Conservation (phyloP, 2,329 filamentous ascomycete species). For the Cladobotryum mycophilum region DNA sequence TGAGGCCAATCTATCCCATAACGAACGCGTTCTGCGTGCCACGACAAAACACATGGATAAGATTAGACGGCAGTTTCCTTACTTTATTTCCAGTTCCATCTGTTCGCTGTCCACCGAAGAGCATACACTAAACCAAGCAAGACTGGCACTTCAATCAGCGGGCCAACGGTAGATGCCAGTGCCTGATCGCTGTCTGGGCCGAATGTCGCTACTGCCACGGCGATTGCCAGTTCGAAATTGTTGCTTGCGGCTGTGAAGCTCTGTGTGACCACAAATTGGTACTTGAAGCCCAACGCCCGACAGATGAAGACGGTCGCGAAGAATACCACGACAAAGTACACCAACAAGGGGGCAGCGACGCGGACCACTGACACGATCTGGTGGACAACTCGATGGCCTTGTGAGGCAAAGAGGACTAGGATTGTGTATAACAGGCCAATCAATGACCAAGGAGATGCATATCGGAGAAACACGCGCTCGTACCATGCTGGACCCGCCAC, state of each 20-base stretch:
- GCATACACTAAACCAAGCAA: conserved; percentile 71
- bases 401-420: conserved; percentile 75
- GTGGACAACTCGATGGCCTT: conserved; percentile 68
- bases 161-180: conserved; percentile 75
- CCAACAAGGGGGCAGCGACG: conserved; percentile 71
- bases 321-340: conserved; percentile 78
- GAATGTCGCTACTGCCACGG: conserved; percentile 76
- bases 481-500: conserved; percentile 56
- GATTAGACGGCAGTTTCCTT: background rate
- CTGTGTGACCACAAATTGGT: conserved; percentile 65
- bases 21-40: background rate
- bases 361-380: conserved; percentile 79
- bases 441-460: conserved; percentile 66
- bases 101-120: conserved; percentile 51
- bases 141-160: conserved; percentile 81
- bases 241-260: conserved; percentile 88
- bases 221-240: conserved; percentile 89
- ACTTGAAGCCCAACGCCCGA: conserved; percentile 64
- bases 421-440: conserved; percentile 85
- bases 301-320: conserved; percentile 58
- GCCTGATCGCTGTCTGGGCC: conserved; percentile 74
- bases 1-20: conserved; percentile 1
- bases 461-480: conserved; percentile 61
- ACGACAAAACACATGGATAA: background rate
- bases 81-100: conserved; percentile 45